Evolutionary conservation across 768 basidiomycete genomes (phyloP), one percentile per base, ranked within the genome.

Genomic region (Podaxis mareebaensis): DNA sequence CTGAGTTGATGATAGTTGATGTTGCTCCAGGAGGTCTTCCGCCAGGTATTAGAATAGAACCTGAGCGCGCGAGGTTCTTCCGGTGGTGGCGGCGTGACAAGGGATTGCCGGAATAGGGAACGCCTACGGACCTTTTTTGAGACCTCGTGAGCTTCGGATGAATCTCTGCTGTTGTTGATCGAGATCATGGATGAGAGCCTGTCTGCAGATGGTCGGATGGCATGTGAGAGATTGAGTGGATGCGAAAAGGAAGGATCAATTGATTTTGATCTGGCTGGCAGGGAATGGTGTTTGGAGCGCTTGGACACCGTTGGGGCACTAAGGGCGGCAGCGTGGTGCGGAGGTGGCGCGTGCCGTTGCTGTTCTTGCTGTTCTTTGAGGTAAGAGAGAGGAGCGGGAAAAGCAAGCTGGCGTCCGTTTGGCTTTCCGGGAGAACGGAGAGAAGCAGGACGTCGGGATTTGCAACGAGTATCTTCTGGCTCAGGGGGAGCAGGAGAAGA

Each of bases 311-410:
- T 39, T 11, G 20, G 59, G 39, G 51, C 49, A 60, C 36, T 44
- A 46, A 20, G 64, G 39, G 7, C 44, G n/a, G 17, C n/a, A 20
- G 17, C 4, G 20, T 17, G 44, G 44, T 46, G n/a, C 40, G n/a
- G 53, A 62, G 65, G 68, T 40, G 55, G 53, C 15, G 65, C 63
- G 26, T 66, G 67, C 15, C 58, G 58, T 49, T 55, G 54, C 39
- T 58, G 59, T 11, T 66, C 64, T 26, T 67, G 66, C 12, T 65
- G 58, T 42, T 56, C 49, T 38, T 57, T 57, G 55, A 70, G 63
- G 65, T 83, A 85, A 13, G 87, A 87, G 4, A 93, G 78, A 0
- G 92, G 92, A 5, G 89, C 84, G 24, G 92, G 92, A 72, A 93
- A 92, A 8, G 81, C 84, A 61, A 93, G 81, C 66, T 91, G 85